phyloP scores from a whole-genome alignment of 495 filamentous ascomycete genomes.

The Staphylotrichum longicolle region DNA sequence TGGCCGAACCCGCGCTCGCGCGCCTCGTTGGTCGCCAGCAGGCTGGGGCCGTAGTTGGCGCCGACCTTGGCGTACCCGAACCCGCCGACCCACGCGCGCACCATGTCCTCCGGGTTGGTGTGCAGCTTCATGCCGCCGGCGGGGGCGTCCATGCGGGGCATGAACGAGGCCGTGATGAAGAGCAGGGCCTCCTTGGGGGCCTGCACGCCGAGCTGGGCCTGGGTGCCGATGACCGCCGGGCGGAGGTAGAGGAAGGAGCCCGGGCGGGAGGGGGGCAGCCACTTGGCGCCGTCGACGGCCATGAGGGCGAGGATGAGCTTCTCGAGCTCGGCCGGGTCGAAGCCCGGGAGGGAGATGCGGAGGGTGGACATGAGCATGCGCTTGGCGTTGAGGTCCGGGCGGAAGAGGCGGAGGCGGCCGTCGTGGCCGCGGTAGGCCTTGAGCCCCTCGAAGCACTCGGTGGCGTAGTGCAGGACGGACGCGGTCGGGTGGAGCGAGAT shows the following conservation, averaged over 20 bases:
- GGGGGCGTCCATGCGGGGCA: conserved; percentile 60
- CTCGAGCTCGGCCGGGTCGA: conserved; percentile 67
- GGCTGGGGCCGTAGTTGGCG: conserved; percentile 83
- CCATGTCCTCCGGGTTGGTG: conserved; percentile 70
- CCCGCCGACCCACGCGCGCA: conserved; percentile 89
- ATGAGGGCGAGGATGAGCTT: conserved; percentile 70
- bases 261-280: conserved; percentile 68
- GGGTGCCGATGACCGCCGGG: conserved; percentile 82
- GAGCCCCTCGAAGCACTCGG: conserved; percentile 88
- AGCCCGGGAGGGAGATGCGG: conserved; percentile 75
- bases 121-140: conserved; percentile 69
- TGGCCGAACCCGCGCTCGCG: conserved; percentile 71
- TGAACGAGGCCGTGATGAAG: conserved; percentile 73
- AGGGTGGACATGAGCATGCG: conserved; percentile 71
- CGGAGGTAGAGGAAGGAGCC: conserved; percentile 72
- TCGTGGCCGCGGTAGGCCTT: conserved; percentile 84
- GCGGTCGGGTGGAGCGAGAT: conserved; percentile 80
- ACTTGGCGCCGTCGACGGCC: conserved; percentile 68
- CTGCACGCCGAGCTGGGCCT: conserved; percentile 75
- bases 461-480: conserved; percentile 86
- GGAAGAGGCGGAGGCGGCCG: conserved; percentile 80
- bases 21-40: conserved; percentile 74
- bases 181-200: conserved; percentile 78
- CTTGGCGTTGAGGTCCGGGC: conserved; percentile 70
- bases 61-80: conserved; percentile 89